phyloP scores from a whole-genome alignment of 306 rosid species.

The Heteromeles arbutifolia region DNA sequence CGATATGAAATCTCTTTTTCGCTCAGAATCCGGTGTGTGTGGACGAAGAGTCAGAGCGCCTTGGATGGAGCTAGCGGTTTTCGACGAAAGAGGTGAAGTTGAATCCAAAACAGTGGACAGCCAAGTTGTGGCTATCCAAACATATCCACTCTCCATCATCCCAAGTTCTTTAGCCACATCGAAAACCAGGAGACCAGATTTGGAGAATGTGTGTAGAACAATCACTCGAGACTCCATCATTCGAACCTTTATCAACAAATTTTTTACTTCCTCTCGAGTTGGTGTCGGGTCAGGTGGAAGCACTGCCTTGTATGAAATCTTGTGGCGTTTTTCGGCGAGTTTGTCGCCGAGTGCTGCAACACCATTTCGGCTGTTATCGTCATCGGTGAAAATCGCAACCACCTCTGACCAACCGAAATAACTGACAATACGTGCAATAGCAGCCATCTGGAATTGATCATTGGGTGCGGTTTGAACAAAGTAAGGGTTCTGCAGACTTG shows the following conservation, averaged over 20 bases:
- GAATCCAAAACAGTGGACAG: slow-evolving; percentile 48
- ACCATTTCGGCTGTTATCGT: slow-evolving; percentile 44
- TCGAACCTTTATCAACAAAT: slow-evolving; percentile 20
- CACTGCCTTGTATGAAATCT: slow-evolving; percentile 35
- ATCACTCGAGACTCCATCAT: slow-evolving; percentile 40
- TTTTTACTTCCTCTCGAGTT: slow-evolving; percentile 19
- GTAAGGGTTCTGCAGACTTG: slow-evolving; percentile 42
- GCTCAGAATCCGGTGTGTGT: slow-evolving; percentile 31
- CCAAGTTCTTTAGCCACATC: slow-evolving; percentile 36
- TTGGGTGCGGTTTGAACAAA: slow-evolving; percentile 55
- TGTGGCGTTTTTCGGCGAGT: slow-evolving; percentile 31
- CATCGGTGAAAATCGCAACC: slow-evolving; percentile 35
- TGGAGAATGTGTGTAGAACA: slow-evolving; percentile 29
- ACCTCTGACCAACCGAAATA: slow-evolving; percentile 36
- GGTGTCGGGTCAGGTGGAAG: slow-evolving; percentile 44
- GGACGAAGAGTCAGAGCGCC: slow-evolving; percentile 49
- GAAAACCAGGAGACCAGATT: slow-evolving; percentile 37
- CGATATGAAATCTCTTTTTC: slow-evolving; percentile 27
- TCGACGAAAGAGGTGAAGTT: slow-evolving; percentile 23
- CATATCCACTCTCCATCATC: slow-evolving; percentile 43
- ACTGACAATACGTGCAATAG: slow-evolving; percentile 38
- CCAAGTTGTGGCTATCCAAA: slow-evolving; percentile 51
- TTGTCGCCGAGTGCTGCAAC: slow-evolving; percentile 33
- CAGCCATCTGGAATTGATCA: slow-evolving; percentile 46
- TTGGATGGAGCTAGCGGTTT: slow-evolving; percentile 27